Evolutionary conservation across 768 basidiomycete genomes (phyloP).

Genomic region (Naganishia vaughanmartiniae): DNA sequence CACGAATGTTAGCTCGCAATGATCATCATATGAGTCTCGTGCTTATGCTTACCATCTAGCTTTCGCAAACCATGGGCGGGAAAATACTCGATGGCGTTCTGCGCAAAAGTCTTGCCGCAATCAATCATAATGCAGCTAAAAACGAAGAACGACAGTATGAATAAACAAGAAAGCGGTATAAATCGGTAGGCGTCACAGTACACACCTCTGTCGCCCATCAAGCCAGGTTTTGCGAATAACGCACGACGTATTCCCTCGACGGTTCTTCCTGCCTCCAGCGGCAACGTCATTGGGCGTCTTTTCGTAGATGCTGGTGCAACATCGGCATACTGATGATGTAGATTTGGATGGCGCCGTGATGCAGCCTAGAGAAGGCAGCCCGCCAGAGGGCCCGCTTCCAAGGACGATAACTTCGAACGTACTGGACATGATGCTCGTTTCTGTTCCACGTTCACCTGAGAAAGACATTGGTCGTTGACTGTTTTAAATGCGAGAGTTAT

Average conservation of each 20-base stretch:
- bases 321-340: neutral
- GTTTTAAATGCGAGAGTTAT: too few relatives aligned
- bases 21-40: neutral
- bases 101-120: neutral
- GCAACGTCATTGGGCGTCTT: neutral
- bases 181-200: neutral
- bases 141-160: neutral
- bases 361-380: neutral
- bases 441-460: too few relatives aligned
- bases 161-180: neutral
- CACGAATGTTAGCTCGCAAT: neutral
- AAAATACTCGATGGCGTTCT: constrained; percentile 4
- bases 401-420: constrained; percentile 4
- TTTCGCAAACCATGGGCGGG: neutral
- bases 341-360: neutral
- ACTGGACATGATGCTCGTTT: neutral
- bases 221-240: neutral
- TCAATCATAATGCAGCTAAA: neutral
- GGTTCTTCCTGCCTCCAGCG: constrained; percentile 5
- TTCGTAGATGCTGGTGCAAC: neutral
- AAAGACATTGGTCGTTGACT: too few relatives aligned
- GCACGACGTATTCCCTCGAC: neutral
- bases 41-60: neutral
- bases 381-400: constrained; percentile 1
- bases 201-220: constrained; percentile 5